phyloP scores from a whole-genome alignment of 73 alveolate species.

The Diophrys sp. region DNA sequence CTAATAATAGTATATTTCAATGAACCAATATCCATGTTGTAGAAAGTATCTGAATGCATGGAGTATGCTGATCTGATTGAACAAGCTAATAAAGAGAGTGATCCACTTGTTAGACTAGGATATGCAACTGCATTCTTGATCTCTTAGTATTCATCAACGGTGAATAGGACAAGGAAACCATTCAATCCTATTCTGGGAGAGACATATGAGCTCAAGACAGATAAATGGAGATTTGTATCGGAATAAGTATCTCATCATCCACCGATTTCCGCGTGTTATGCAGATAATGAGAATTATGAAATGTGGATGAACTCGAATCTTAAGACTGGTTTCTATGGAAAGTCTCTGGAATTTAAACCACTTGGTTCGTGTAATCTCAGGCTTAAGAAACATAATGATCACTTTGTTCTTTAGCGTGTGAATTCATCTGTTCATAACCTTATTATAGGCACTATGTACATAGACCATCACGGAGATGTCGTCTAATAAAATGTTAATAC shows the following conservation, averaged over 20 bases:
- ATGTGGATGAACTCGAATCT: conserved; percentile 86
- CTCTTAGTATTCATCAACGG: conserved; percentile 39
- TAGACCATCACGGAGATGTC: conserved; percentile 83
- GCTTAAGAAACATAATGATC: conserved; percentile 77
- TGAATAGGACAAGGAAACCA: conserved; percentile 68
- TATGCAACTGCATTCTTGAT: conserved; percentile 55
- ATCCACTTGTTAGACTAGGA: conserved; percentile 44
- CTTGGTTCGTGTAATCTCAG: conserved; percentile 74
- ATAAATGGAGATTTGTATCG: conserved; percentile 63
- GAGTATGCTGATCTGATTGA: conserved; percentile 25
- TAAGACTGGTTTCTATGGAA: conserved; percentile 81
- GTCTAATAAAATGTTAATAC: conserved; percentile 72
- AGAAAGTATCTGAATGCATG: conserved; percentile 56
- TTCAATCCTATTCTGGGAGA: conserved; percentile 93
- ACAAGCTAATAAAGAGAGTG: conserved; percentile 29
- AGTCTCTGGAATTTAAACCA: conserved; percentile 82
- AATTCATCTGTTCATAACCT: conserved; percentile 80
- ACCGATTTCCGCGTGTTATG: conserved; percentile 83
- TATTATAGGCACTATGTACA: conserved; percentile 78
- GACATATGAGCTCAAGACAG: conserved; percentile 77
- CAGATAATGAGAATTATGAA: conserved; percentile 74
- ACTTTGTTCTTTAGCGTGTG: conserved; percentile 79
- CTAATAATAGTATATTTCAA: conserved; percentile 74
- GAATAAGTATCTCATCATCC: conserved; percentile 98
- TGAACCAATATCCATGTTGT: conserved; percentile 65